phyloP scores from a whole-genome alignment of 2,329 filamentous ascomycete genomes.

The Botrytis fragariae region DNA sequence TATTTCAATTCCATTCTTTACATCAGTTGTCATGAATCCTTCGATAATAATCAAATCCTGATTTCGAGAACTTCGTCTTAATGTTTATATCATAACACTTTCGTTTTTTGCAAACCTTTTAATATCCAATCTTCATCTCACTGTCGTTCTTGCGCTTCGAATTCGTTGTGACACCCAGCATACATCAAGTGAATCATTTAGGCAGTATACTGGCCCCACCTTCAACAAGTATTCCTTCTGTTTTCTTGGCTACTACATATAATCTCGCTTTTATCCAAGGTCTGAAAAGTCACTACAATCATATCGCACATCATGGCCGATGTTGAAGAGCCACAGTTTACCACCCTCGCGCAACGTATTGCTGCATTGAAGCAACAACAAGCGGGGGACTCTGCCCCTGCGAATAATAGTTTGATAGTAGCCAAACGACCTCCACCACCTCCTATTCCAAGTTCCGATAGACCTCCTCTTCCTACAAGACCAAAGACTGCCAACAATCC shows the following conservation, averaged over 20 bases:
- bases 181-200: slow-evolving; percentile 9
- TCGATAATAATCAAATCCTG: not conserved
- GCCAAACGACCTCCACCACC: slow-evolving; percentile 54
- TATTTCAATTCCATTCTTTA: not conserved
- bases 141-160: not conserved
- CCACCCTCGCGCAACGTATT: slow-evolving; percentile 59
- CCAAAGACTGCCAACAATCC: slow-evolving; percentile 42
- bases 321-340: slow-evolving; percentile 60
- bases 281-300: not conserved
- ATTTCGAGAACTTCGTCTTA: not conserved
- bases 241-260: not conserved
- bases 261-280: not conserved
- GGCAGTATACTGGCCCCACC: not conserved
- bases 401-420: slow-evolving; percentile 22
- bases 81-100: not conserved
- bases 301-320: slow-evolving; percentile 51
- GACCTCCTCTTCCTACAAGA: slow-evolving; percentile 42
- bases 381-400: slow-evolving; percentile 25
- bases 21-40: not conserved
- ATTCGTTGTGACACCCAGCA: not conserved
- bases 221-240: not conserved
- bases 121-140: not conserved
- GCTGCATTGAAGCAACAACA: slow-evolving; percentile 55
- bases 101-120: not conserved
- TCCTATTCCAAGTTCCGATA: slow-evolving; percentile 45